phyloP scores from a whole-genome alignment of 768 basidiomycete genomes.

The Fomitopsis serialis region DNA sequence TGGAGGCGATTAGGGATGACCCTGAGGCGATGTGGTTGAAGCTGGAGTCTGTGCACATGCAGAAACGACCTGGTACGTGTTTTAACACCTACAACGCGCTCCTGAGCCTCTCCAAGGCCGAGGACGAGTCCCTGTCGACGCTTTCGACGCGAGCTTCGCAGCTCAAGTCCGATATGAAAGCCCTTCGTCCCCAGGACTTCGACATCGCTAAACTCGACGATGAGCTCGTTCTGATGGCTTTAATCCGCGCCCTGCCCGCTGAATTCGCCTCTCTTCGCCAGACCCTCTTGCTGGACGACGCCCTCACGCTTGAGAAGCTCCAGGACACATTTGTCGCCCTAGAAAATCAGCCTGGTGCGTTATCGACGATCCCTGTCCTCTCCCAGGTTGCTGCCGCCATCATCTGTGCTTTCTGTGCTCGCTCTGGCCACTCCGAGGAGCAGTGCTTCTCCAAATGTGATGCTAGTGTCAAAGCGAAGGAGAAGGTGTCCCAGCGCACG shows the following conservation, averaged over 20 bases:
- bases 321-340: constrained; percentile 7
- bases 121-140: constrained; percentile 8
- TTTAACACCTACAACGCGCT: constrained; percentile 12
- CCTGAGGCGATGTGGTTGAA: constrained; percentile 8
- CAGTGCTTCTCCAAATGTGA: constrained; percentile 5
- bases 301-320: constrained; percentile 7
- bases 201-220: background rate
- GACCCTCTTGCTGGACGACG: constrained; percentile 5
- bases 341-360: constrained; percentile 6
- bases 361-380: background rate
- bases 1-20: constrained; percentile 5
- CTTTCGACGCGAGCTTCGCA: constrained; percentile 2
- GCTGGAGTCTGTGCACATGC: constrained; percentile 10
- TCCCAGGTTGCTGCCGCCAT: constrained; percentile 2
- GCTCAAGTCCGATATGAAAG: constrained; percentile 9
- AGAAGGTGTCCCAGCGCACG: background rate
- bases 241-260: background rate
- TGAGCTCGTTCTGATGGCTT: background rate
- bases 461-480: constrained; percentile 5
- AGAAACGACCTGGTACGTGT: constrained; percentile 9
- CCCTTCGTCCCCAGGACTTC: constrained; percentile 7
- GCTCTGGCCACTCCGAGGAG: constrained; percentile 8
- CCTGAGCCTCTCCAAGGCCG: constrained; percentile 9
- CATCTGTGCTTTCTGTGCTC: constrained; percentile 3
- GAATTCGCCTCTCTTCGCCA: constrained; percentile 1